These are phyloP conservation scores for Ampelomyces quisqualis DNA, from an alignment of 2,329 filamentous ascomycete species.

Conservation along the genomic window DNA sequence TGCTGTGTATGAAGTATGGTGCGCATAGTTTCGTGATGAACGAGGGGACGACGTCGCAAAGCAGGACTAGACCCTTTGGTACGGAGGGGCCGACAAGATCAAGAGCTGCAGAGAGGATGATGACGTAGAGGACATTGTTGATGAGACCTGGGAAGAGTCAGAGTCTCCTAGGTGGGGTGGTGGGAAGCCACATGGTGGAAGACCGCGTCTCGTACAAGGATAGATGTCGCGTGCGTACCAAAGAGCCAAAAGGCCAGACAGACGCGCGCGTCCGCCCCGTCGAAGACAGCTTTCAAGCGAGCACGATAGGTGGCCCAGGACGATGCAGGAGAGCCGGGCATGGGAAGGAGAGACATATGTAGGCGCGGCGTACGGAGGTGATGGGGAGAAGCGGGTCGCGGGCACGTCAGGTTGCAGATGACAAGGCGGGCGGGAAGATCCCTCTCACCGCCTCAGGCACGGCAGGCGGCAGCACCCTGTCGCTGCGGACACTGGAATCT, in stretches of 20 bases:
- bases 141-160: slow-evolving; percentile 65
- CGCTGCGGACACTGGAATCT: too few relatives aligned
- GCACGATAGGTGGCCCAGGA: slow-evolving; percentile 74
- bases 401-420: slow-evolving; percentile 13
- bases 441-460: slow-evolving; percentile 1
- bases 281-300: slow-evolving; percentile 63
- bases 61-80: slow-evolving; percentile 88
- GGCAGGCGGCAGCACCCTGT: neutral
- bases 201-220: neutral
- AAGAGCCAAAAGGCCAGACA: slow-evolving; percentile 89
- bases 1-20: slow-evolving; percentile 88
- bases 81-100: slow-evolving; percentile 86
- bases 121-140: slow-evolving; percentile 97
- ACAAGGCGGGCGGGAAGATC: slow-evolving; percentile 3
- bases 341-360: slow-evolving; percentile 49
- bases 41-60: slow-evolving; percentile 87
- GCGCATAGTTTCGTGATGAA: slow-evolving; percentile 85
- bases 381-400: neutral
- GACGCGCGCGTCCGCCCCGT: slow-evolving; percentile 69
- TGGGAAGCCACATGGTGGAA: too few relatives aligned
- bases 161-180: neutral
- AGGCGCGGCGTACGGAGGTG: slow-evolving; percentile 3
- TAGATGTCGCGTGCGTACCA: slow-evolving; percentile 54
- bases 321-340: slow-evolving; percentile 60
- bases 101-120: slow-evolving; percentile 91